Conservation (phyloP, 202 grass and related monocot genomes). For the Saccharum hybrid region DNA sequence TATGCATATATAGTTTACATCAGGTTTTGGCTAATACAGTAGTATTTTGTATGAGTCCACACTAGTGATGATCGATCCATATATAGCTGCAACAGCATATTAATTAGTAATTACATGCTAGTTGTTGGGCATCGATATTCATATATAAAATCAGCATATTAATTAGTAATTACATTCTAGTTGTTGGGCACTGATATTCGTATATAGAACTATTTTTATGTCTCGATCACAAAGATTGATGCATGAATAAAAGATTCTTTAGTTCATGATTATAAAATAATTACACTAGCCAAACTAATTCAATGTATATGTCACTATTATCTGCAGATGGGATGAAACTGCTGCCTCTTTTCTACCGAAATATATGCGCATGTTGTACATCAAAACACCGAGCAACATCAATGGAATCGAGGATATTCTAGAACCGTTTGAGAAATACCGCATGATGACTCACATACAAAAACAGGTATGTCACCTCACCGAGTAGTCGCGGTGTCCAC, state of each 20-base stretch:
- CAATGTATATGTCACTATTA: not conserved
- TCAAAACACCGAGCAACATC: not conserved
- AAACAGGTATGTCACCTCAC: not conserved
- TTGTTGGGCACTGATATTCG: too few species aligned
- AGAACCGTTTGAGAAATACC: slow-evolving; percentile 35
- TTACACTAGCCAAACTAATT: not conserved
- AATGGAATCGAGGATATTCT: slow-evolving; percentile 35
- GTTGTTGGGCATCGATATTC: too few species aligned
- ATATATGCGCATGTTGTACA: slow-evolving; percentile 17
- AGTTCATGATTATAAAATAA: not conserved
- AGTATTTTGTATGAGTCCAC: not conserved
- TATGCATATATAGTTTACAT: not conserved
- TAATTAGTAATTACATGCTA: not conserved
- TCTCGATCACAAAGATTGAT: not conserved
- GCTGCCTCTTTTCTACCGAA: slow-evolving; percentile 20
- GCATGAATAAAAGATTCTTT: not conserved
- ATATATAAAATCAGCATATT: too few species aligned
- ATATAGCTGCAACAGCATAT: too few species aligned
- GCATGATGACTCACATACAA: slow-evolving; percentile 3
- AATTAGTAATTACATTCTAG: too few species aligned
- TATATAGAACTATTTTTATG: too few species aligned
- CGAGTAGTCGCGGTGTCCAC: not conserved
- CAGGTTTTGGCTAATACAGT: not conserved
- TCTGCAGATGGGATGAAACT: slow-evolving; percentile 42
- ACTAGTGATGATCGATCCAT: too few species aligned